Evolutionary conservation across 441 rosid genomes (phyloP).

Genomic region (Populus trichocarpa): DNA sequence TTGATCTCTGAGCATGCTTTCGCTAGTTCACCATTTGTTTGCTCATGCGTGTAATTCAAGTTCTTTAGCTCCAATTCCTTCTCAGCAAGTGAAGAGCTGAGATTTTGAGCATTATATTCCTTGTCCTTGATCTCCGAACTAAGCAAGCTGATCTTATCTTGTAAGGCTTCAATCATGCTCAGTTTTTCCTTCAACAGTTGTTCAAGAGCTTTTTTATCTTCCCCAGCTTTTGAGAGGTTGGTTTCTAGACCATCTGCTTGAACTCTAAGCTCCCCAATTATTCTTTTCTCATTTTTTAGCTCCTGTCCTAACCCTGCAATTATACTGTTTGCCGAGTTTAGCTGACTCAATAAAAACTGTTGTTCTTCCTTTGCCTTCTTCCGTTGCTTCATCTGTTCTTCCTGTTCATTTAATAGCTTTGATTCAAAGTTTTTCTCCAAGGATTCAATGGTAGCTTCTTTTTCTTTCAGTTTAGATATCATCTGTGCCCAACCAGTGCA

Average conservation of each 20-base stretch:
- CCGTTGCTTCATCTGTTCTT: slow-evolving; percentile 45
- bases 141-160: slow-evolving; percentile 54
- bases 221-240: slow-evolving; percentile 47
- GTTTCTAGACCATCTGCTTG: slow-evolving; percentile 51
- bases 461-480: slow-evolving; percentile 54
- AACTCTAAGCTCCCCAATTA: slow-evolving; percentile 45
- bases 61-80: slow-evolving; percentile 59
- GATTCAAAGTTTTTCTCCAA: slow-evolving; percentile 58
- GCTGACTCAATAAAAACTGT: slow-evolving; percentile 45
- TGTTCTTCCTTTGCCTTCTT: slow-evolving; percentile 62
- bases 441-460: slow-evolving; percentile 53
- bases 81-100: slow-evolving; percentile 41
- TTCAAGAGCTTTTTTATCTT: slow-evolving; percentile 57
- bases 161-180: slow-evolving; percentile 40
- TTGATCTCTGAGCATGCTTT: slow-evolving; percentile 47
- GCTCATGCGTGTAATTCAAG: slow-evolving; percentile 36
- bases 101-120: slow-evolving; percentile 45
- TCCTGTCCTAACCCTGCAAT: slow-evolving; percentile 65
- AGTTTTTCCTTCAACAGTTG: slow-evolving; percentile 55
- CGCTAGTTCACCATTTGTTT: slow-evolving; percentile 48
- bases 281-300: slow-evolving; percentile 60
- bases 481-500: slow-evolving; percentile 48
- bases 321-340: slow-evolving; percentile 57
- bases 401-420: slow-evolving; percentile 53
- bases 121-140: slow-evolving; percentile 59